These are phyloP conservation scores for Grosmannia huntii DNA, from an alignment of 2,329 filamentous ascomycete genomes.

Conservation along the genomic window DNA sequence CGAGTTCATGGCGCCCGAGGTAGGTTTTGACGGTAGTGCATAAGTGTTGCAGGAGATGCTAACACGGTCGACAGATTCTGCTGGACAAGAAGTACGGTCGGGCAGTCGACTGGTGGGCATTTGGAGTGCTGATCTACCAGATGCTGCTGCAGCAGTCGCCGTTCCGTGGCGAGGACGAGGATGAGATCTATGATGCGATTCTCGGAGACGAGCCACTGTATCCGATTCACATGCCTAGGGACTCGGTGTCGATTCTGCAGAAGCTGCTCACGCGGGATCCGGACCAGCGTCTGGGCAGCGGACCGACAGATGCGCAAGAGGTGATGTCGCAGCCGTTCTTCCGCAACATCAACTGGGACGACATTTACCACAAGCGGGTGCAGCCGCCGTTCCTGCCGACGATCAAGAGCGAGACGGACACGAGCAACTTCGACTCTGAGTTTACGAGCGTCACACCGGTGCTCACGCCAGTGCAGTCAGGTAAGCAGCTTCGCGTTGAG, in stretches of 20 bases:
- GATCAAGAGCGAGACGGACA: constrained; percentile 88
- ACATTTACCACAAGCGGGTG: constrained; percentile 92
- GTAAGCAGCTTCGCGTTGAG: constrained; percentile 36
- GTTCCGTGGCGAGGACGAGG: constrained; percentile 96
- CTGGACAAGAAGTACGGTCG: constrained; percentile 97
- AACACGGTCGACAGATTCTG: constrained; percentile 51
- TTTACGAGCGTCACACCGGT: constrained; percentile 98
- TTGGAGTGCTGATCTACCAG: constrained; percentile 97
- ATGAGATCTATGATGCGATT: constrained; percentile 98
- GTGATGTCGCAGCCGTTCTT: constrained; percentile 99
- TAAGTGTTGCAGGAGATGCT: not conserved
- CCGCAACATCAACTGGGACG: constrained; percentile 95
- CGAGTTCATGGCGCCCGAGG: constrained; percentile 98
- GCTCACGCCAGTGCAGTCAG: constrained; percentile 90
- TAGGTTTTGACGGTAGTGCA: constrained; percentile 26
- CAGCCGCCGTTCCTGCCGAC: constrained; percentile 78
- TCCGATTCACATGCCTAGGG: constrained; percentile 95
- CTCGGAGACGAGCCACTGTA: constrained; percentile 94
- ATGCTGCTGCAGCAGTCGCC: constrained; percentile 98
- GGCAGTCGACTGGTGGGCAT: constrained; percentile 99
- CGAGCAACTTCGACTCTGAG: constrained; percentile 98
- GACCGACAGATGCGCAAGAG: constrained; percentile 93
- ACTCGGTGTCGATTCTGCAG: constrained; percentile 94
- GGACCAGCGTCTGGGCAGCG: constrained; percentile 81
- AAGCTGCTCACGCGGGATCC: constrained; percentile 94